Conservation (phyloP, 1,139 yeast species). For the Sugiyamaella novakii region DNA sequence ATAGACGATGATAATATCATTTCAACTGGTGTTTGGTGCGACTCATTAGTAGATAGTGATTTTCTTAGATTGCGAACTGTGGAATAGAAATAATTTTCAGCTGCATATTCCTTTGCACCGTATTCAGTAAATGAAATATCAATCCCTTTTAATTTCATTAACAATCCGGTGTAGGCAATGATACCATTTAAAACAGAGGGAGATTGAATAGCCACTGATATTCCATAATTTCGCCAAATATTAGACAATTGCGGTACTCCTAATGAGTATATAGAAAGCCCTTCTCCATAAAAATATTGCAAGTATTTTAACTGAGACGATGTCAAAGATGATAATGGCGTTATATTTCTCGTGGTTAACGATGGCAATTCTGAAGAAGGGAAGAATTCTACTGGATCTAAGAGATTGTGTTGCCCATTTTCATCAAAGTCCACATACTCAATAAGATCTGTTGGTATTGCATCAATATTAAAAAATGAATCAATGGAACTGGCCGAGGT, state of each 20-base stretch:
- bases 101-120: not conserved
- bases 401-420: no score
- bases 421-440: no score
- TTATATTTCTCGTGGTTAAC: no score
- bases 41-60: constrained; percentile 2
- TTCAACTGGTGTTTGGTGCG: constrained; percentile 14
- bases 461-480: no score
- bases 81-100: constrained; percentile 5
- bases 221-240: constrained; percentile 10
- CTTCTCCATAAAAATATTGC: constrained; percentile 15
- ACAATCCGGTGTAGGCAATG: constrained; percentile 13
- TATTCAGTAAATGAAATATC: not conserved
- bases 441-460: no score
- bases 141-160: constrained; percentile 15
- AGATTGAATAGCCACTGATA: constrained; percentile 15
- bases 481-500: no score
- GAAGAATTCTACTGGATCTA: no score
- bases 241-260: constrained; percentile 10
- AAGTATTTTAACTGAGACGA: constrained; percentile 6
- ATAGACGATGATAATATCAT: constrained; percentile 17
- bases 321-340: not conserved
- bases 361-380: no score
- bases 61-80: constrained; percentile 12
- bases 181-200: constrained; percentile 7
- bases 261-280: constrained; percentile 5